Percentiles rank a stretch among this genome's conserved stretches.
phyloP scores from a whole-genome alignment of 164 flowering plant species.

The Chimonanthus salicifolius region DNA sequence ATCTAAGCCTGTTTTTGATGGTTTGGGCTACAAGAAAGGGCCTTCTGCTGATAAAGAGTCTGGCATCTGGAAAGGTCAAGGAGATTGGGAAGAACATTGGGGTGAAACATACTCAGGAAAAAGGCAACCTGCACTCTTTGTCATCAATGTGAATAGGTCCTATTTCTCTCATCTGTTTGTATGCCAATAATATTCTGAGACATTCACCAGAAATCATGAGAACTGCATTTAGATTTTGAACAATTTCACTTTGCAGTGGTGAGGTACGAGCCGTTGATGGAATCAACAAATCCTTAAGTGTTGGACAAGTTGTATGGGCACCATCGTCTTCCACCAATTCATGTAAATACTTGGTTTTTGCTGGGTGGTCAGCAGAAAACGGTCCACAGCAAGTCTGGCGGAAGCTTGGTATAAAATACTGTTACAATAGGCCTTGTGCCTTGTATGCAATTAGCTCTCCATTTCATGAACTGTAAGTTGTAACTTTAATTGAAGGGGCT shows the following conservation, averaged over 20 bases:
- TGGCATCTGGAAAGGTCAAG: conserved; percentile 89
- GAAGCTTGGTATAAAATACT: conserved; percentile 92
- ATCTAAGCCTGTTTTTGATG: conserved; percentile 60
- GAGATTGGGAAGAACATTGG: conserved; percentile 93
- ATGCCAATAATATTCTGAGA: background rate
- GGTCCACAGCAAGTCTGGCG: conserved; percentile 29
- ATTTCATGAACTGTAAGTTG: conserved; percentile 24
- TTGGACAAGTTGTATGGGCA: conserved; percentile 96
- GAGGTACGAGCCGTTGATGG: conserved; percentile 61
- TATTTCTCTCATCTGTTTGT: background rate
- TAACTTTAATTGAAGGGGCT: conserved; percentile 39
- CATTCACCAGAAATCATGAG: background rate
- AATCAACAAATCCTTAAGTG: conserved; percentile 61
- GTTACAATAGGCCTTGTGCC: conserved; percentile 88
- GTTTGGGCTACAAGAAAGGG: conserved; percentile 56
- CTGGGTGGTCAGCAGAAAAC: conserved; percentile 69
- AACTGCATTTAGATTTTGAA: conserved; percentile 6
- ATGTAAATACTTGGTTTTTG: conserved; percentile 69
- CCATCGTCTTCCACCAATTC: conserved; percentile 37
- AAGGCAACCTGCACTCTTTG: conserved; percentile 84
- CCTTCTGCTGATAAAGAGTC: conserved; percentile 58
- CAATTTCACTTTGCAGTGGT: conserved; percentile 50
- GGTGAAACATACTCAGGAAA: conserved; percentile 92
- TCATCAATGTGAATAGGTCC: conserved; percentile 60
- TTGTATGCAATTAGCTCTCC: conserved; percentile 70